A percentile compares a stretch with the other conserved stretches of the same genome.
These are phyloP conservation scores for Ogataea siamensis DNA, from an alignment of 805 yeast genomes.

Conservation along the genomic window DNA sequence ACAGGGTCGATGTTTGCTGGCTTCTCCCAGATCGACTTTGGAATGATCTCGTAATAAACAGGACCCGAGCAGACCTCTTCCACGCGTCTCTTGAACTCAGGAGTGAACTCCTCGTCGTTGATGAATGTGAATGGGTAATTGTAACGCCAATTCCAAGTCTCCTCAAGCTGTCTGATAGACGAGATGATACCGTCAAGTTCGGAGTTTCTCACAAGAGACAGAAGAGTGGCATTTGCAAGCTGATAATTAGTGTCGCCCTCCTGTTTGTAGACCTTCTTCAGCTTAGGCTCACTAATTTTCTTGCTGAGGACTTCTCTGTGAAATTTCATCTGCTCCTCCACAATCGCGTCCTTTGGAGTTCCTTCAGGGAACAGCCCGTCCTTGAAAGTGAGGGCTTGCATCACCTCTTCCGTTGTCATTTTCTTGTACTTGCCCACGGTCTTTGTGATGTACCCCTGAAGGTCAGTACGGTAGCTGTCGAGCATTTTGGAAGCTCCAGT, in stretches of 20 bases:
- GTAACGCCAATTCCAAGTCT: constrained; percentile 60
- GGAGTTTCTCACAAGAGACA: constrained; percentile 66
- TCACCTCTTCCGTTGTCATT: constrained; percentile 17
- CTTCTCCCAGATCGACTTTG: constrained; percentile 53
- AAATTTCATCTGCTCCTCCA: constrained; percentile 36
- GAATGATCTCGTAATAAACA: constrained; percentile 32
- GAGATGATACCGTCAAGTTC: constrained; percentile 49
- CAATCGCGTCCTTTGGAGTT: constrained; percentile 29
- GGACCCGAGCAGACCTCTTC: constrained; percentile 33
- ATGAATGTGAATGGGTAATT: constrained; percentile 75
- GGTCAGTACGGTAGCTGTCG: constrained; percentile 12
- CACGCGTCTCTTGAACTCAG: constrained; percentile 51
- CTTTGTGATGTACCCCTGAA: constrained; percentile 12
- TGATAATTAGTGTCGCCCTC: constrained; percentile 19
- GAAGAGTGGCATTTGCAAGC: constrained; percentile 64
- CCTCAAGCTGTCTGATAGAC: constrained; percentile 60
- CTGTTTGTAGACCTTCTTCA: constrained; percentile 26
- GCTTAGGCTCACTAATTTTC: constrained; percentile 47
- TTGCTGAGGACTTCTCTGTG: constrained; percentile 37
- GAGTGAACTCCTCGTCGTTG: constrained; percentile 65
- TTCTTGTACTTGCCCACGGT: constrained; percentile 4
- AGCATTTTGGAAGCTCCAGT: constrained; percentile 13
- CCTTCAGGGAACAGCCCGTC: constrained; percentile 16
- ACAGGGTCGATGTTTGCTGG: constrained; percentile 55
- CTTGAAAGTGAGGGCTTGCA: constrained; percentile 15